These are phyloP conservation scores for Coniochaeta sp. DNA, from an alignment of 2,329 filamentous ascomycete genomes.

Conservation along the genomic window DNA sequence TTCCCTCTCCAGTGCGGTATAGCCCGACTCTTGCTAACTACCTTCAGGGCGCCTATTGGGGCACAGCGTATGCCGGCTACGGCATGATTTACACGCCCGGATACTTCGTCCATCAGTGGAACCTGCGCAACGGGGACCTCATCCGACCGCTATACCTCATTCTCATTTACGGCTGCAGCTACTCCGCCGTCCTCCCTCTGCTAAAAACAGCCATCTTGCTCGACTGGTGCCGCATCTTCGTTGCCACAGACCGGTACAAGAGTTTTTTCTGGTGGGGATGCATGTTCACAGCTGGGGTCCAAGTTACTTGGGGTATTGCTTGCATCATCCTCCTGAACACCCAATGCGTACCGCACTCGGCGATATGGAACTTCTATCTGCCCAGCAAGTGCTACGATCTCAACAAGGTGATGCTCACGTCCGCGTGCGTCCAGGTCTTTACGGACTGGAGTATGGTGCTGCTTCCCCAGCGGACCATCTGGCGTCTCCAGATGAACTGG, in stretches of 20 bases:
- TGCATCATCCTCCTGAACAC: conserved; percentile 24
- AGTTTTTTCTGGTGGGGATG: conserved; percentile 25
- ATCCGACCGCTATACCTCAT: conserved; percentile 12
- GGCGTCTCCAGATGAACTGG: conserved; percentile 19
- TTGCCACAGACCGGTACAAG: conserved; percentile 15
- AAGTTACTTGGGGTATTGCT: conserved; percentile 20
- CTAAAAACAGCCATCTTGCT: conserved; percentile 34
- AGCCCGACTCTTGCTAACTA: neutral
- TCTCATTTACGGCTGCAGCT: conserved; percentile 26
- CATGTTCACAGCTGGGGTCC: conserved; percentile 19
- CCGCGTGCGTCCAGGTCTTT: conserved; percentile 22
- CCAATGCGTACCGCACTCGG: conserved; percentile 23
- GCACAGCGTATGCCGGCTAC: conserved; percentile 5
- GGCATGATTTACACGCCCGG: conserved; percentile 19
- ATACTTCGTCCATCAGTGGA: conserved; percentile 28
- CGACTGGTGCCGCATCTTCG: conserved; percentile 33
- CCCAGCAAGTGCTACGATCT: conserved; percentile 23
- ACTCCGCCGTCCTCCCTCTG: conserved; percentile 26
- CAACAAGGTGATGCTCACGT: conserved; percentile 17
- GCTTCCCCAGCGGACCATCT: conserved; percentile 27
- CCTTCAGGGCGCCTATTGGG: conserved; percentile 8
- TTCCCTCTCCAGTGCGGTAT: neutral
- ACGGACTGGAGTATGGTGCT: conserved; percentile 24
- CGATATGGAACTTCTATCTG: conserved; percentile 24
- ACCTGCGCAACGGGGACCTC: conserved; percentile 18